Percentiles rank a stretch among this genome's conserved stretches.
These are phyloP conservation scores for Cladosporium sphaerospermum DNA, from an alignment of 2,329 filamentous ascomycete genomes.

Conservation along the genomic window DNA sequence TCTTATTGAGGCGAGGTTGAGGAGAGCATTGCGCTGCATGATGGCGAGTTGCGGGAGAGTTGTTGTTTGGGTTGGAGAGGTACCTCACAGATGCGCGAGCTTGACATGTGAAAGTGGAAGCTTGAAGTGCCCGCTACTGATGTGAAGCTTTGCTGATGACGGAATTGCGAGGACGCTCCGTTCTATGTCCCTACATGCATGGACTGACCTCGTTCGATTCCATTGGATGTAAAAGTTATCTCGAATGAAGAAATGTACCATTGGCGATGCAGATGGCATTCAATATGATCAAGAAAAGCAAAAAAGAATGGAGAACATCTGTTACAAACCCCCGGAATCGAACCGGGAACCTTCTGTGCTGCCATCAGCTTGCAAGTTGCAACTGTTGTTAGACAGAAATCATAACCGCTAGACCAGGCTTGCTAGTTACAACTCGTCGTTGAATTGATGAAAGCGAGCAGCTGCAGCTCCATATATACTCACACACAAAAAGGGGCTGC, in stretches of 20 bases:
- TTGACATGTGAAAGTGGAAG: conserved; percentile 2
- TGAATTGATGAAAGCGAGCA: neutral
- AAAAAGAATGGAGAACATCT: conserved; percentile 1
- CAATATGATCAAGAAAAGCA: neutral
- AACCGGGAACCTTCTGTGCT: conserved; percentile 10
- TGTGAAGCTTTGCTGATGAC: too few species aligned
- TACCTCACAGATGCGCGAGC: neutral
- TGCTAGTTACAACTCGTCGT: conserved; percentile 5
- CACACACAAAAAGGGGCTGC: too few species aligned
- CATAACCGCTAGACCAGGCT: conserved; percentile 11
- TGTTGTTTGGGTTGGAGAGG: neutral
- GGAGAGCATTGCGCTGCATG: neutral
- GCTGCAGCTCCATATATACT: neutral
- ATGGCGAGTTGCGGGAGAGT: neutral
- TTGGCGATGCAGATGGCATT: too few species aligned
- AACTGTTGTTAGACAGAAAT: conserved; percentile 12
- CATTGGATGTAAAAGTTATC: too few species aligned
- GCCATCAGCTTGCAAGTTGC: conserved; percentile 7
- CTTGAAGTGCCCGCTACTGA: neutral
- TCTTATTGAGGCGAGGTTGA: neutral
- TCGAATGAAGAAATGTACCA: too few species aligned
- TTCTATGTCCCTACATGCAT: too few species aligned
- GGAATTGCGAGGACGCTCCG: too few species aligned
- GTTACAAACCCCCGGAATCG: conserved; percentile 10
- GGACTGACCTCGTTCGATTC: too few species aligned